These are phyloP conservation scores for Gaultheria prostrata DNA, from an alignment of 148 eudicot species.

Conservation along the genomic window DNA sequence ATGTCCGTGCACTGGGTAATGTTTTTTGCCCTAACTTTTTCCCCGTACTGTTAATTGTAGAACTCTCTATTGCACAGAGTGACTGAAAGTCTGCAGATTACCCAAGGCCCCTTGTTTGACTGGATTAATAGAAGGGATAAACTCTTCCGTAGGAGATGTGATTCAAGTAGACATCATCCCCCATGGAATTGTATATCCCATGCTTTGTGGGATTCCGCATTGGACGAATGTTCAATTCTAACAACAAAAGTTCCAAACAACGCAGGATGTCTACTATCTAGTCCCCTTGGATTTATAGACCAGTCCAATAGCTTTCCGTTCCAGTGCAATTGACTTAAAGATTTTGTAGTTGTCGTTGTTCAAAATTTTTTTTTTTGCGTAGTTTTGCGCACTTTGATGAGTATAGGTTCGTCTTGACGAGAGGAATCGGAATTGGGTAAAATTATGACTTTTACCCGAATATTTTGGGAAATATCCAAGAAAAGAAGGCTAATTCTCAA, in stretches of 20 bases:
- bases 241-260: neutral
- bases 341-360: too few relatives aligned
- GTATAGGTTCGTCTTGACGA: too few relatives aligned
- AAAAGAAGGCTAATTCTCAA: too few relatives aligned
- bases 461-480: too few relatives aligned
- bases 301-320: neutral
- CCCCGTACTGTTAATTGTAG: neutral
- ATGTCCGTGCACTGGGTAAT: slow-evolving; percentile 96
- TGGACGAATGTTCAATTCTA: neutral
- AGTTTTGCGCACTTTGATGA: too few relatives aligned
- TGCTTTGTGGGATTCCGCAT: neutral
- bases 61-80: neutral
- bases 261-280: neutral
- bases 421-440: too few relatives aligned
- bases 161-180: neutral
- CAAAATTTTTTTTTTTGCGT: too few relatives aligned
- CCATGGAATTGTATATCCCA: neutral
- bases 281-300: neutral
- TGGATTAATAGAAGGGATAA: neutral
- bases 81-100: neutral
- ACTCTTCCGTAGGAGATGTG: neutral
- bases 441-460: too few relatives aligned
- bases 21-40: neutral
- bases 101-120: neutral
- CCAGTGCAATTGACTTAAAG: too few relatives aligned